Conservation (phyloP, 2,329 filamentous ascomycete genomes). For the Sordariomycetes sp. region DNA sequence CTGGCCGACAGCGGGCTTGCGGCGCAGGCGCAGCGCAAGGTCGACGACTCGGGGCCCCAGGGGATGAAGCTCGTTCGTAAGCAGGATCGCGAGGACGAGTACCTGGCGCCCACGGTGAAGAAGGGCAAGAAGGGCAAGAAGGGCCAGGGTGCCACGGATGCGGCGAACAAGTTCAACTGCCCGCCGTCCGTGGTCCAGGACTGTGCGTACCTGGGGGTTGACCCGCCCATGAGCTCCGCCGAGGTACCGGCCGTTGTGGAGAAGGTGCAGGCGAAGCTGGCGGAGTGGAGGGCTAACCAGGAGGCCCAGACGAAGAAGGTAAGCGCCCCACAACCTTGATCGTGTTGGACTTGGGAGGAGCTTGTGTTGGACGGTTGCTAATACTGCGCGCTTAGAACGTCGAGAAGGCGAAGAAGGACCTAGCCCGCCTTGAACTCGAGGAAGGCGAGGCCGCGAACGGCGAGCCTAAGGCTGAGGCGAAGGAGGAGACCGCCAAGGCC, state of each 20-base stretch:
- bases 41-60: constrained; percentile 77
- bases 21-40: constrained; percentile 69
- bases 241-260: constrained; percentile 73
- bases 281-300: constrained; percentile 86
- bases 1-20: constrained; percentile 62
- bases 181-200: constrained; percentile 89
- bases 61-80: constrained; percentile 77
- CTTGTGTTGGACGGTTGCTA: neutral
- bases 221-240: constrained; percentile 76
- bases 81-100: constrained; percentile 79
- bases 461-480: constrained; percentile 38
- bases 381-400: constrained; percentile 58
- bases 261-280: constrained; percentile 87
- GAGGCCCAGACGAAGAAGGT: constrained; percentile 83
- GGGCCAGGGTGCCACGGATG: constrained; percentile 33
- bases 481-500: constrained; percentile 32
- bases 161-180: constrained; percentile 62
- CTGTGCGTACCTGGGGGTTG: constrained; percentile 71
- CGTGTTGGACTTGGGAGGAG: neutral
- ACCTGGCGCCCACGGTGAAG: constrained; percentile 73
- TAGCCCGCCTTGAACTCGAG: constrained; percentile 67
- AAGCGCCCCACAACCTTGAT: constrained; percentile 24
- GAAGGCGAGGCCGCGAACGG: constrained; percentile 33
- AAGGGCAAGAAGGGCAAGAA: constrained; percentile 81
- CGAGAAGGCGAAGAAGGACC: constrained; percentile 91